A percentile compares a stretch with the other conserved stretches of the same genome.
These are phyloP conservation scores for Diplocarpon mali DNA, from an alignment of 2,329 filamentous ascomycete species.

Conservation along the genomic window DNA sequence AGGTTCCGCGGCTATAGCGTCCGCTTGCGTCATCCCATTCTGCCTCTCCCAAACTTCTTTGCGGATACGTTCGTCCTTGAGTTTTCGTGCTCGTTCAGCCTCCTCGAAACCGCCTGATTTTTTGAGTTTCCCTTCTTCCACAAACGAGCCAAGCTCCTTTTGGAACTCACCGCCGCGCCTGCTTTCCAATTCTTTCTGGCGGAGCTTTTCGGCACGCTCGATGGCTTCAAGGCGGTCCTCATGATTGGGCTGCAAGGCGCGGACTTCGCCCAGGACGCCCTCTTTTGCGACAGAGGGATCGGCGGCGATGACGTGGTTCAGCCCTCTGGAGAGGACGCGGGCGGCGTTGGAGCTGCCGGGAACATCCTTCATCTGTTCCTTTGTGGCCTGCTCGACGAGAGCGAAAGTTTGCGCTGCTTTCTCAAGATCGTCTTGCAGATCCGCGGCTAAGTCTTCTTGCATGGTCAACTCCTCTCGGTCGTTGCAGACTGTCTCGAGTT, in stretches of 20 bases:
- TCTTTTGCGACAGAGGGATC: constrained; percentile 82
- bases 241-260: constrained; percentile 88
- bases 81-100: constrained; percentile 70
- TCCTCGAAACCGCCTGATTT: constrained; percentile 95
- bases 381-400: constrained; percentile 94
- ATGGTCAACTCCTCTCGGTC: constrained; percentile 90
- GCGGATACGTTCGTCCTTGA: constrained; percentile 77
- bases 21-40: constrained; percentile 37
- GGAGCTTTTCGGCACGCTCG: constrained; percentile 85
- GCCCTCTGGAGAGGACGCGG: constrained; percentile 43
- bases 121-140: constrained; percentile 83
- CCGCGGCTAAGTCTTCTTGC: constrained; percentile 88
- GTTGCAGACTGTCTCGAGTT: constrained; percentile 89
- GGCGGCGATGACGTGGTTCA: constrained; percentile 38
- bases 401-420: constrained; percentile 90
- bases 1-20: constrained; percentile 13
- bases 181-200: constrained; percentile 77
- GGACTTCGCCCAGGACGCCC: constrained; percentile 81
- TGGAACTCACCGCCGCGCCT: constrained; percentile 62
- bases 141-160: constrained; percentile 75
- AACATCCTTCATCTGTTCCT: constrained; percentile 80
- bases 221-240: constrained; percentile 90
- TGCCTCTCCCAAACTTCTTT: constrained; percentile 65
- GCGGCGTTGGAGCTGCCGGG: constrained; percentile 40
- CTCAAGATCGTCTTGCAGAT: constrained; percentile 88